Evolutionary conservation across 78 protist genomes (phyloP).

Genomic region (Trichosphaerium sp.): DNA sequence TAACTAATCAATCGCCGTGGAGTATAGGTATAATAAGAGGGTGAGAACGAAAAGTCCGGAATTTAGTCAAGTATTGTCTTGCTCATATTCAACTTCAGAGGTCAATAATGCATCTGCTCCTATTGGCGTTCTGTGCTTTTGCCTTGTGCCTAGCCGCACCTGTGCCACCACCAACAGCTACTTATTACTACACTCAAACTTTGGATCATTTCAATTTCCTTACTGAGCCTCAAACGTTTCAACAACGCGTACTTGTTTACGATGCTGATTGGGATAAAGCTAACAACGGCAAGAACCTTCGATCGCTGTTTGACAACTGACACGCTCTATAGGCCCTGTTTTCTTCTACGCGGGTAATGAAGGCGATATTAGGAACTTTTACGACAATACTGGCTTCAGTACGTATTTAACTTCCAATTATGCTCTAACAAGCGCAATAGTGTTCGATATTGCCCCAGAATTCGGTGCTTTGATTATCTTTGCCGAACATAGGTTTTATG

Average conservation of each 20-base stretch:
- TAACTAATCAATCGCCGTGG: too few relatives aligned
- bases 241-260: constrained; percentile 10
- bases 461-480: constrained; percentile 54
- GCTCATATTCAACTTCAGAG: too few relatives aligned
- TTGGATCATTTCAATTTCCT: constrained; percentile 47
- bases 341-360: constrained; percentile 85
- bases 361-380: constrained; percentile 53
- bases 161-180: constrained; percentile 18
- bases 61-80: too few relatives aligned
- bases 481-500: constrained; percentile 66
- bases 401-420: too few relatives aligned
- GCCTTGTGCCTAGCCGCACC: too few relatives aligned
- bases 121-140: too few relatives aligned
- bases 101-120: too few relatives aligned
- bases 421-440: too few relatives aligned
- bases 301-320: not conserved
- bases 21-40: too few relatives aligned
- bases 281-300: not conserved
- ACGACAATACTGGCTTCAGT: constrained; percentile 61
- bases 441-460: constrained; percentile 36
- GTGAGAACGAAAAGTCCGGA: too few relatives aligned
- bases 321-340: constrained; percentile 12
- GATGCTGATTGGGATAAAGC: constrained; percentile 13
- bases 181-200: constrained; percentile 20
- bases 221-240: constrained; percentile 9